Evolutionary conservation across 108 stramenopile species (phyloP), one percentile per base, ranked within the genome.

Genomic region (Skeletonema costatum): DNA sequence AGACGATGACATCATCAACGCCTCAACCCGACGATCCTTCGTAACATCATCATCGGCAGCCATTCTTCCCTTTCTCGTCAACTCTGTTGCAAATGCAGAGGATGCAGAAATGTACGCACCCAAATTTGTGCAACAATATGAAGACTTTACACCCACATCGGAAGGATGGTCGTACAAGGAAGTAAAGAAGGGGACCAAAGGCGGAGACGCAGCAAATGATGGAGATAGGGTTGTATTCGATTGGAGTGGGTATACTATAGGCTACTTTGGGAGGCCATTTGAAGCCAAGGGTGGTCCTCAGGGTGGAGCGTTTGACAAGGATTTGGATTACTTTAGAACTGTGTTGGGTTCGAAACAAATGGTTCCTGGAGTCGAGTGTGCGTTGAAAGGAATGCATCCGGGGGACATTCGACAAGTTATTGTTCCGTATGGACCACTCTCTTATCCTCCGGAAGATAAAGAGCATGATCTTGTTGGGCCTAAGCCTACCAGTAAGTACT

Each of bases 191-290:
- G 94, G 92, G 33, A 79, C n/a, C 3, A 87, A 71, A 1, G 70
- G 39, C 25, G 86, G 66, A 21, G 75, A 73, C 1, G 60, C 64
- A 2, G 66, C 66, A 9, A 53, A 70, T 14, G 64, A 70, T 35
- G 94, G 94, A 14, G 94, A 96, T 85, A 82, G 94, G 19, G 95
- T 97, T 2, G 97, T 97, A 11, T 96, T 93, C 69, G 97, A 98
- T 73, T 98, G 98, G 98, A 90, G 90, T 60, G 98, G 98, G 32
- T 97, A 98, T 83, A 98, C 96, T 7, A 97, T 97, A 76, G 97
- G 97, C 41, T 96, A 96, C 66, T 94, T 93, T 78, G 94, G 94
- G 3, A 80, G 96, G 38, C 93, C 96, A 21, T 98, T 97, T 71
- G 92, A 98, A 83, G 92, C 92, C 60, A 93, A 93, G 74, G 93